These are phyloP conservation scores for Cytidiella melzeri DNA, from an alignment of 768 basidiomycete genomes.

Conservation along the genomic window DNA sequence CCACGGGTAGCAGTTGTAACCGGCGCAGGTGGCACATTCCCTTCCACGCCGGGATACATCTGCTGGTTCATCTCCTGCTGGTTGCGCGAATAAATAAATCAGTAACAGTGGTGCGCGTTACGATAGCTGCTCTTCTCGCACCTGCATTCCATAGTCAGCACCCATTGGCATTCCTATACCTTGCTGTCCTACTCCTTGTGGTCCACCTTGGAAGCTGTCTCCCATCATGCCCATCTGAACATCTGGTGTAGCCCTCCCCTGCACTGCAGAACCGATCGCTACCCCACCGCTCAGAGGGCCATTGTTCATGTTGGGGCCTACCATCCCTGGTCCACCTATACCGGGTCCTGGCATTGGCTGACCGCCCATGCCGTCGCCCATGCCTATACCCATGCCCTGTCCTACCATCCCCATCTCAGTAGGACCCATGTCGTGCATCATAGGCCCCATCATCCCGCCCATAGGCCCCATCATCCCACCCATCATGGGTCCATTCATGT, in stretches of 20 bases:
- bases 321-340: constrained; percentile 20
- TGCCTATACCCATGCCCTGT: constrained; percentile 25
- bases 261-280: constrained; percentile 15
- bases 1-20: constrained; percentile 19
- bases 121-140: constrained; percentile 35
- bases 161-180: constrained; percentile 64
- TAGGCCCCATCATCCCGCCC: constrained; percentile 59
- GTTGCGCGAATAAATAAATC: background rate
- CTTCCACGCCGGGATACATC: constrained; percentile 65
- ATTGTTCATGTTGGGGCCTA: constrained; percentile 16
- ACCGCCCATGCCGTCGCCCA: constrained; percentile 14
- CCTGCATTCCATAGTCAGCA: constrained; percentile 72
- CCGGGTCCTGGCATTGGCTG: constrained; percentile 15
- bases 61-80: constrained; percentile 48
- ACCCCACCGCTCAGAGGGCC: constrained; percentile 15
- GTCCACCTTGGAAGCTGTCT: constrained; percentile 33
- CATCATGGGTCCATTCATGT: constrained; percentile 32
- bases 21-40: constrained; percentile 42
- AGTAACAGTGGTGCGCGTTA: background rate
- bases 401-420: constrained; percentile 45
- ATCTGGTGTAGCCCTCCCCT: constrained; percentile 18
- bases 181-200: constrained; percentile 28
- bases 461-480: constrained; percentile 33
- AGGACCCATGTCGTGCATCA: constrained; percentile 59
- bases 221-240: constrained; percentile 29